These are phyloP conservation scores for Fusarium lyarnte DNA, from an alignment of 2,329 filamentous ascomycete genomes.

Conservation along the genomic window DNA sequence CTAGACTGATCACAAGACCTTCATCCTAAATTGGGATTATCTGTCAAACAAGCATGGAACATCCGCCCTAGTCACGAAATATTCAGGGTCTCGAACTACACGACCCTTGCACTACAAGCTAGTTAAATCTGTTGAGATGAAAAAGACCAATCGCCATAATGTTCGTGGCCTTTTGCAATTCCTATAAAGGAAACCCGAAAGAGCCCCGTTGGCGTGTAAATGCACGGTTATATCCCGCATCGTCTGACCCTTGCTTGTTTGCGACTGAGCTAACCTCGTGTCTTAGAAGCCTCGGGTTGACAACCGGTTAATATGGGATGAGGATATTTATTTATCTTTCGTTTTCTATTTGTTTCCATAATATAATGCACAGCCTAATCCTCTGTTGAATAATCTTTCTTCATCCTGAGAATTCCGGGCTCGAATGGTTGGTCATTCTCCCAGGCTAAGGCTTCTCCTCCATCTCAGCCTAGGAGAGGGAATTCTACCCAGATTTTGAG, in stretches of 20 bases:
- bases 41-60: not conserved
- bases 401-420: not conserved
- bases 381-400: not conserved
- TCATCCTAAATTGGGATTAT: not conserved
- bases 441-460: not conserved
- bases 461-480: too few relatives aligned
- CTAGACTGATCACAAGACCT: not conserved
- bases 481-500: not conserved
- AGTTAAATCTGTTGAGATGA: conserved; percentile 25
- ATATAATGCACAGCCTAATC: rapidly evolving
- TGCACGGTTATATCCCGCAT: conserved; percentile 33
- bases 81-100: conserved; percentile 29
- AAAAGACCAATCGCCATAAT: conserved; percentile 14
- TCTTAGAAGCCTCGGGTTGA: not conserved
- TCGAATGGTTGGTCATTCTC: not conserved
- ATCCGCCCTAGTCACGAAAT: not conserved
- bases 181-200: conserved; percentile 16
- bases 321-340: not conserved
- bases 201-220: conserved; percentile 3
- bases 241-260: conserved; percentile 15
- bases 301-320: conserved; percentile 13
- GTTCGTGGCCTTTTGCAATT: conserved; percentile 10
- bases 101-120: conserved; percentile 18
- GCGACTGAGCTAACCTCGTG: conserved; percentile 21
- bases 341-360: not conserved